A percentile compares a stretch with the other conserved stretches of the same genome.
Evolutionary conservation across 2,329 filamentous ascomycete genomes (phyloP).

Genomic region (Diaporthe ilicicola): DNA sequence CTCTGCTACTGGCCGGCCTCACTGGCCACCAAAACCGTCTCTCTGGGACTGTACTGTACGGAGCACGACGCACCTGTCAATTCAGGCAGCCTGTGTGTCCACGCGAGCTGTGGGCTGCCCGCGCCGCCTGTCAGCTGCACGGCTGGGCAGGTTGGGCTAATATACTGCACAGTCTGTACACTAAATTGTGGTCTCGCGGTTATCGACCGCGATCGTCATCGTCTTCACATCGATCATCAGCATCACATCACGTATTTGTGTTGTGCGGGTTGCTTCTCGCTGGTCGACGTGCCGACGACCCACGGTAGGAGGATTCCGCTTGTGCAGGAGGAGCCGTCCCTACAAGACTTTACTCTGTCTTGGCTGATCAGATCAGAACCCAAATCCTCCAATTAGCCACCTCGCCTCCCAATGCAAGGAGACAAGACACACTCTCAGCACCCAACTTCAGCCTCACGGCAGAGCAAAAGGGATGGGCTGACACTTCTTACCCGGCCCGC

Average conservation of each 20-base stretch:
- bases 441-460: slow-evolving; percentile 19
- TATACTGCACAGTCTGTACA: neutral
- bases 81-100: neutral
- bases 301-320: neutral
- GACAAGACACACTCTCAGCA: slow-evolving; percentile 13
- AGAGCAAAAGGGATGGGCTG: neutral
- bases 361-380: slow-evolving; percentile 19
- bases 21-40: neutral
- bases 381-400: neutral
- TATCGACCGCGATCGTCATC: slow-evolving; percentile 8
- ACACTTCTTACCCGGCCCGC: neutral
- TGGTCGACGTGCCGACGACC: neutral
- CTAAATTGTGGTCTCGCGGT: slow-evolving; percentile 5
- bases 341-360: slow-evolving; percentile 2
- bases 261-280: neutral
- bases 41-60: neutral
- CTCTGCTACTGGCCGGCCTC: too few relatives aligned
- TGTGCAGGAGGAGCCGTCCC: slow-evolving; percentile 1
- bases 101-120: neutral
- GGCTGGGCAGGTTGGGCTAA: too few relatives aligned
- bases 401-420: neutral
- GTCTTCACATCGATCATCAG: neutral
- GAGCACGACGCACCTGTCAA: slow-evolving; percentile 5
- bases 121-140: too few relatives aligned
- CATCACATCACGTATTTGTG: neutral